Evolutionary conservation across 2,329 filamentous ascomycete species (phyloP).

Genomic region (Lasiodiplodia theobromae): DNA sequence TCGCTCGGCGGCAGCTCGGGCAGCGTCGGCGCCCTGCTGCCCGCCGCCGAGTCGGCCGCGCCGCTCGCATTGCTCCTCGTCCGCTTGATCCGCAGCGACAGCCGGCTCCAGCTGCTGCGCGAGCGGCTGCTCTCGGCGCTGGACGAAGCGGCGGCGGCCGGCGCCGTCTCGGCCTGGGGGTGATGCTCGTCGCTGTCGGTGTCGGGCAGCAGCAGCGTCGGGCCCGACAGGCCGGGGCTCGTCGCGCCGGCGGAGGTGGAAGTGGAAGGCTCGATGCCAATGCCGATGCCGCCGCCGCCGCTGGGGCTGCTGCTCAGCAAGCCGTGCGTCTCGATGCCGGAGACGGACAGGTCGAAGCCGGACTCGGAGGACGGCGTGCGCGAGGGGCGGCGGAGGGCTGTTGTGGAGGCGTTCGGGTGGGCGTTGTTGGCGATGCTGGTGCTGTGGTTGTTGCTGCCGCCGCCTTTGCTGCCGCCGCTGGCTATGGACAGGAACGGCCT

Average conservation of each 20-base stretch:
- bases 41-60: not conserved
- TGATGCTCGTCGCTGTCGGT: not conserved
- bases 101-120: not conserved
- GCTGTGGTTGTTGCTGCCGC: not conserved
- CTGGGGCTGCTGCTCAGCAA: not conserved
- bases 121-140: not conserved
- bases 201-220: not conserved
- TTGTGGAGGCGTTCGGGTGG: not conserved
- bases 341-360: slow-evolving; percentile 3
- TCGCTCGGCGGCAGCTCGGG: not conserved
- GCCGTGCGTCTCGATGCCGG: not conserved
- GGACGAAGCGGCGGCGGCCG: not conserved
- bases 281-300: not conserved
- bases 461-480: not conserved
- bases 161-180: not conserved
- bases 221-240: not conserved
- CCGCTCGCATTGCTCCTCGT: not conserved
- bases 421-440: not conserved
- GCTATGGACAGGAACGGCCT: not conserved
- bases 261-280: not conserved
- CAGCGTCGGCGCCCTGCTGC: not conserved
- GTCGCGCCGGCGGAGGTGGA: not conserved
- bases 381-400: not conserved
- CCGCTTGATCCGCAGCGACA: too few species aligned
- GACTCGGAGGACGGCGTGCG: slow-evolving; percentile 10